Percentiles rank a stretch among this genome's conserved stretches.
phyloP scores from a whole-genome alignment of 129 eudicot genomes.

The Artemisia argyi region DNA sequence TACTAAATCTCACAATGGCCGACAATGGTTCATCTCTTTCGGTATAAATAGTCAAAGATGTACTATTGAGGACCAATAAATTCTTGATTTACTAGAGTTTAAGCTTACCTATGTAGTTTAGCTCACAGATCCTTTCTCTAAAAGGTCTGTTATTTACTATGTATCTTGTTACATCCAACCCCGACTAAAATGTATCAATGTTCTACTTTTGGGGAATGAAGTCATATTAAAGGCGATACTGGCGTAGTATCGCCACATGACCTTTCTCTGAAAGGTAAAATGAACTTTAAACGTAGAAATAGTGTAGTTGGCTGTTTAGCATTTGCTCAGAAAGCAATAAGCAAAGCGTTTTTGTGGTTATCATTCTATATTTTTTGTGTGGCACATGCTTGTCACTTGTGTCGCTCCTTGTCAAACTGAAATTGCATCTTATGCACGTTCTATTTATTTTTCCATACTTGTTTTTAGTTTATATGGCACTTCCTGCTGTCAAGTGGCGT shows the following conservation, averaged over 20 bases:
- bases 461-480: too few species aligned
- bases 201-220: neutral
- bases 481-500: too few species aligned
- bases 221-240: neutral
- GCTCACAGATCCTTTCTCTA: slow-evolving; percentile 12
- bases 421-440: too few species aligned
- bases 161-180: neutral
- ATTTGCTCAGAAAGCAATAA: neutral
- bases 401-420: too few species aligned
- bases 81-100: neutral
- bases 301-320: neutral
- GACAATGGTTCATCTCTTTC: slow-evolving; percentile 96
- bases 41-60: slow-evolving; percentile 41
- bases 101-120: neutral
- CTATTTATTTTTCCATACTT: too few species aligned
- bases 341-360: too few species aligned
- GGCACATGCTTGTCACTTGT: too few species aligned
- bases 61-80: neutral
- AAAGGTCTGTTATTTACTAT: neutral
- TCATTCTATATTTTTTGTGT: too few species aligned
- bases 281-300: neutral
- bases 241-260: neutral
- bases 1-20: slow-evolving; percentile 73
- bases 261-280: too few species aligned
- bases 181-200: neutral